Conservation (phyloP, 1,284 basidiomycete species). For the Pterulicium gracile region DNA sequence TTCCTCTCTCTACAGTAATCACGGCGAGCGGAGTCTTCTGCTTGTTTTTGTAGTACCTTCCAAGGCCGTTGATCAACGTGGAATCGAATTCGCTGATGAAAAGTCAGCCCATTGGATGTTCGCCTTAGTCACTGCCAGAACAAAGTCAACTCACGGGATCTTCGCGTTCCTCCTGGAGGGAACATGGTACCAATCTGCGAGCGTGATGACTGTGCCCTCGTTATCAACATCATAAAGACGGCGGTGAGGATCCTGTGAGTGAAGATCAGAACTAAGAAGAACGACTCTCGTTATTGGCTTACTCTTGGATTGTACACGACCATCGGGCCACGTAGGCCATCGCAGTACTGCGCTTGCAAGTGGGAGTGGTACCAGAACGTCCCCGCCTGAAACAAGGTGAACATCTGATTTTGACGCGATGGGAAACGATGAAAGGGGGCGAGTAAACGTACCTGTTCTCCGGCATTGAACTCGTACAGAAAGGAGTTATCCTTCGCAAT, state of each 20-base stretch:
- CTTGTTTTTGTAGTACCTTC: conserved; percentile 14
- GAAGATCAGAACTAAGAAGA: neutral
- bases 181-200: conserved; percentile 24
- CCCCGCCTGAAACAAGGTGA: conserved; percentile 6
- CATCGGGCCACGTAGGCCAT: conserved; percentile 34
- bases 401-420: neutral
- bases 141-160: no score
- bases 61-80: conserved; percentile 33
- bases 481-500: conserved; percentile 23
- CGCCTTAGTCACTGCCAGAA: no score
- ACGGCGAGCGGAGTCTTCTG: conserved; percentile 18
- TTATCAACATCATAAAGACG: conserved; percentile 32
- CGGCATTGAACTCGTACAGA: conserved; percentile 21
- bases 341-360: conserved; percentile 23
- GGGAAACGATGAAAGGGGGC: neutral
- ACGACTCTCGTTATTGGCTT: neutral
- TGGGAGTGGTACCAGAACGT: conserved; percentile 32
- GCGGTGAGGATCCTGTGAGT: conserved; percentile 25
- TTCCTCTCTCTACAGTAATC: conserved; percentile 16
- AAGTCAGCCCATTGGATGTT: no score
- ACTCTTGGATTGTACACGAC: conserved; percentile 32
- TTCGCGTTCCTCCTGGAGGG: no score
- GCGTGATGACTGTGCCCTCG: conserved; percentile 18
- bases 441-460: conserved; percentile 19
- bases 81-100: no score